Evolutionary conservation across 768 basidiomycete genomes (phyloP), one percentile per base, ranked within the genome.

Genomic region (Lentinula lateritia): DNA sequence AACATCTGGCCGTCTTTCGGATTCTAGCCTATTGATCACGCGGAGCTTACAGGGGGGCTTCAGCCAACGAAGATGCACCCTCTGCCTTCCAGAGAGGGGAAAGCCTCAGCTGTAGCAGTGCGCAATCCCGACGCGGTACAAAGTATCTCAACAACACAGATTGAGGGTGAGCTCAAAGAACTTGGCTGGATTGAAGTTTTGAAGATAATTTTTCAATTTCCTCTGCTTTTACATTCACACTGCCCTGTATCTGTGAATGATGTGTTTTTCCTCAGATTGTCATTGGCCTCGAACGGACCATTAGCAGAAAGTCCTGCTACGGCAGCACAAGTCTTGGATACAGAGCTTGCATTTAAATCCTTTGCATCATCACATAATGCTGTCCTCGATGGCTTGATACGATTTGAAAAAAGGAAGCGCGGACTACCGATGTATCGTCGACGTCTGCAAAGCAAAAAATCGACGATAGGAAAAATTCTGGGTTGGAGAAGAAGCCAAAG

Each of bases 391-490:
- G 92, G 96, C 67, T 75, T 96, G 48, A 83, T 6, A 88, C 92
- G 68, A 92, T 96, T 52, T 87, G 85, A 71, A 93, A 93, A 78
- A 98, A 95, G 80, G 93, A 93, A 73, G 67, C 74, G 1, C 62
- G 70, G 3, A 74, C 75, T 76, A 20, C 71, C 71, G 67, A 68
- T 12, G 69, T 65, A 12, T 64, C 68, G 8, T 65, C 67, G 3
- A 28, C 28, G 28, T 28, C 28, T 35, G 67, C 70, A 9, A 93
- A 92, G 72, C 84, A 91, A 55, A 92, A 92, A 73, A 89, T 87
- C 3, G 89, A 89, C 3, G 82, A 79, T n/a, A 83, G 81, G 5
- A 78, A 73, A 5, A 80, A 75, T 18, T 71, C 81, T 3, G 74
- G 67, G 35, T 75, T 78, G 8, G 85, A 85, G 63, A 92, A 92